A percentile compares a stretch with the other conserved stretches of the same genome.
Conservation (phyloP, 257 asterid genomes). For the Solanum medicagineum region DNA sequence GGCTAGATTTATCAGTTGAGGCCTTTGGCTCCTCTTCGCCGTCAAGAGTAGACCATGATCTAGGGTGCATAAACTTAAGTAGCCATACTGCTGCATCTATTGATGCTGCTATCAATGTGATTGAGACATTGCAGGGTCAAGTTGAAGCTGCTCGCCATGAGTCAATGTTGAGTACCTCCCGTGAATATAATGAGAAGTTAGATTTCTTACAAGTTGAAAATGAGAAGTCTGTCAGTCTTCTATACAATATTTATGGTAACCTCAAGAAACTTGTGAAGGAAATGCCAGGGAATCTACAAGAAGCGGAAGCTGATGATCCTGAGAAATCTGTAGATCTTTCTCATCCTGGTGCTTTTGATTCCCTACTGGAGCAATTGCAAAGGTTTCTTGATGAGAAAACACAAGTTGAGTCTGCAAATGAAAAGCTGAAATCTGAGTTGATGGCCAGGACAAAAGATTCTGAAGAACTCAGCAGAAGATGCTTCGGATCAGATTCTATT, state of each 20-base stretch:
- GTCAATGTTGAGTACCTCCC: constrained; percentile 26
- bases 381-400: constrained; percentile 33
- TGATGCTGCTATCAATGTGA: constrained; percentile 40
- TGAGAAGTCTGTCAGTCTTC: constrained; percentile 25
- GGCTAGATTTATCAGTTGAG: constrained; percentile 39
- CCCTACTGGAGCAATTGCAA: constrained; percentile 45
- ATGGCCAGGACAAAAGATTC: constrained; percentile 31
- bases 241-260: constrained; percentile 36
- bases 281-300: constrained; percentile 23
- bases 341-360: constrained; percentile 30
- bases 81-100: constrained; percentile 44
- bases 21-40: constrained; percentile 14
- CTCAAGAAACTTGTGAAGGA: constrained; percentile 35
- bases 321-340: constrained; percentile 30
- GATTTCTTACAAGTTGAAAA: constrained; percentile 19
- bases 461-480: constrained; percentile 37
- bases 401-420: constrained; percentile 41
- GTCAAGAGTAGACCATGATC: constrained; percentile 16
- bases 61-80: constrained; percentile 15
- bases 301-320: constrained; percentile 18
- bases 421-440: constrained; percentile 47
- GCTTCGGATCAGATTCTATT: constrained; percentile 35
- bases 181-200: constrained; percentile 17
- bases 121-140: constrained; percentile 45
- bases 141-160: constrained; percentile 41